These are phyloP conservation scores for Leccinum uliginosum DNA, from an alignment of 768 basidiomycete genomes.

Conservation along the genomic window DNA sequence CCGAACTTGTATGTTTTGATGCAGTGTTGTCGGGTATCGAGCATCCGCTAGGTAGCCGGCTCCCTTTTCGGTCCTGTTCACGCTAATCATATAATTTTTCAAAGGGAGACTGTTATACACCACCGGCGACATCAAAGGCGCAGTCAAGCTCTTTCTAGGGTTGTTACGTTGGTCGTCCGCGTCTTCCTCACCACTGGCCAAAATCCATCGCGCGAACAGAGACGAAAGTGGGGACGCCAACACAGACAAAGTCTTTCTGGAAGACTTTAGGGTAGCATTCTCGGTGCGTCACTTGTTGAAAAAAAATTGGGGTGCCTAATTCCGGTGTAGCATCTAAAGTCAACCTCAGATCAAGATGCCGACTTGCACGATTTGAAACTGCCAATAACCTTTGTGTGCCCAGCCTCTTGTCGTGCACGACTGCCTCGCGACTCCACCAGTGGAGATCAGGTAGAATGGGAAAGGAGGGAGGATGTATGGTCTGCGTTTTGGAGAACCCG, in stretches of 20 bases:
- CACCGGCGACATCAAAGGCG: constrained; percentile 75
- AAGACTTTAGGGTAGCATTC: constrained; percentile 87
- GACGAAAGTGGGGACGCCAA: constrained; percentile 31
- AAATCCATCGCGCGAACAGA: constrained; percentile 11
- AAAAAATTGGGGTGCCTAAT: background rate
- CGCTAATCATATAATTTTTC: constrained; percentile 3
- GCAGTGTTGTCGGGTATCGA: constrained; percentile 70
- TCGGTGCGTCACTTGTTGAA: constrained; percentile 45
- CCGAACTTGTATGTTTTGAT: constrained; percentile 46
- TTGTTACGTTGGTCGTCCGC: constrained; percentile 52
- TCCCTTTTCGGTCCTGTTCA: constrained; percentile 1
- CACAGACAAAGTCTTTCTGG: constrained; percentile 68
- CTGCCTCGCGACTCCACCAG: constrained; percentile 47
- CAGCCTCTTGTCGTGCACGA: constrained; percentile 52
- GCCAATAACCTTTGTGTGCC: constrained; percentile 64
- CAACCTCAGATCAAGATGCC: constrained; percentile 46
- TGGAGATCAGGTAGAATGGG: constrained; percentile 52
- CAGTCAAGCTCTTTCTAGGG: constrained; percentile 73
- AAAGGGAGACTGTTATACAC: constrained; percentile 85
- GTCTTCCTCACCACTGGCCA: constrained; percentile 15
- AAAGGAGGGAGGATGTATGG: constrained; percentile 64
- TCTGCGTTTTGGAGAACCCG: constrained; percentile 48
- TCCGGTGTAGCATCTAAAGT: constrained; percentile 60
- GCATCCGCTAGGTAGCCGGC: constrained; percentile 62
- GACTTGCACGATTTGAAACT: constrained; percentile 47